Base-by-base conservation (phyloP, 2,329 filamentous ascomycete species). In the Alternaria brassicae region DNA sequence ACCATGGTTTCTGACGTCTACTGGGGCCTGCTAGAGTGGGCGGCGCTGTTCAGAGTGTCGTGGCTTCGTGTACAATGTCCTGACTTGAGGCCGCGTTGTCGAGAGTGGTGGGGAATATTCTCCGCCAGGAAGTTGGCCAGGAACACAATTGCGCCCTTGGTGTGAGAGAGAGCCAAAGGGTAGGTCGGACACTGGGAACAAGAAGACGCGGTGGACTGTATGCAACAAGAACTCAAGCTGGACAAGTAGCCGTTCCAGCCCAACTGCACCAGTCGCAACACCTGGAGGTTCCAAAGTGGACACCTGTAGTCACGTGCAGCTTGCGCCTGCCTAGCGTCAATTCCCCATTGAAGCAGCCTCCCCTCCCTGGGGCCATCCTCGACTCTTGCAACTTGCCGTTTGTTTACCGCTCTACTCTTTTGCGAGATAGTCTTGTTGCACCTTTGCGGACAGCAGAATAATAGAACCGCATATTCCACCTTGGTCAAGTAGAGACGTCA, bases 1-100 rank as follows among this genome's bases (percentile, higher is more conserved):
- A 78, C 76, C 76, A 77, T 78, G 41, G 42, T 70, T 19, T 27
- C 17, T 19, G n/a, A 15, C 15, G 19, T 51, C 55, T 53, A 65
- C 56, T 64, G 63, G 56, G n/a, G 27, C n/a, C n/a, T 49, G 21
- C 45, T 37, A 5, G 28, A 7, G 27, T 32, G 8, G 5, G 1
- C 6, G n/a, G 12, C 12, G 28, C 15, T 42, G 32, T 34, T n/a
- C 30, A 15, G 30, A 34, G 10, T 13, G 17, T 30, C 10, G 7
- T 41, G 42, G 44, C 21, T 53, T 52, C 8, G 51, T 56, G n/a
- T 32, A 40, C 41, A 53, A 25, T 32, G 53, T 23, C 44, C 40
- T 47, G 12, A 47, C 41, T 45, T 52, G 52, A 49, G 41, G 41
- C 58, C 49, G 62, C 49, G 53, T 56, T 57, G 45, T 44, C 53